A percentile compares a stretch with the other conserved stretches of the same genome.
Conservation (phyloP, 305 asterid genomes). For the Ilex paraguariensis region DNA sequence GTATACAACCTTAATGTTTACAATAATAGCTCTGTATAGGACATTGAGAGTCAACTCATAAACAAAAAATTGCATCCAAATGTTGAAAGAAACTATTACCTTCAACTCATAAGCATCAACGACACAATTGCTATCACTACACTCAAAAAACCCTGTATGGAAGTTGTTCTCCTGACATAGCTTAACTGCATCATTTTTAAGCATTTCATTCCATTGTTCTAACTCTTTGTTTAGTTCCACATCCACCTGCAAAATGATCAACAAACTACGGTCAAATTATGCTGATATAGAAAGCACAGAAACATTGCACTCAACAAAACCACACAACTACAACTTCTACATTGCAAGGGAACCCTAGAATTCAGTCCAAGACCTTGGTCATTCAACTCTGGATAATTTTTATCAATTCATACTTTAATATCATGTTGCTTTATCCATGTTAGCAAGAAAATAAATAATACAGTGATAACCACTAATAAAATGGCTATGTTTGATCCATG, state of each 20-base stretch:
- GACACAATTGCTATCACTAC: conserved; percentile 74
- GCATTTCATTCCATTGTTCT: conserved; percentile 94
- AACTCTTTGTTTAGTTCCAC: conserved; percentile 77
- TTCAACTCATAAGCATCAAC: conserved; percentile 96
- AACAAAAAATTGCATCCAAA: conserved; percentile 3
- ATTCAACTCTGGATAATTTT: too few relatives aligned
- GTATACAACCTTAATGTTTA: neutral
- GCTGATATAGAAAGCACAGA: too few relatives aligned
- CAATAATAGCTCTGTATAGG: conserved; percentile 5
- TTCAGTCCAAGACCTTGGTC: too few relatives aligned
- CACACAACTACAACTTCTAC: too few relatives aligned
- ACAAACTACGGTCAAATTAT: neutral
- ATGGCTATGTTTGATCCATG: too few relatives aligned
- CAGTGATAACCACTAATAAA: too few relatives aligned
- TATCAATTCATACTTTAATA: too few relatives aligned
- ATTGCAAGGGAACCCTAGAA: too few relatives aligned
- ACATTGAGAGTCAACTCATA: conserved; percentile 4
- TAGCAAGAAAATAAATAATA: too few relatives aligned
- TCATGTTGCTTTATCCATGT: too few relatives aligned
- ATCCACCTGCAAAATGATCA: conserved; percentile 60
- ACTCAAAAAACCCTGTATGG: conserved; percentile 89
- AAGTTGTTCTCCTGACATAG: conserved; percentile 92
- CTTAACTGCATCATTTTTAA: conserved; percentile 73
- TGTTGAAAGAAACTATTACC: conserved; percentile 33
- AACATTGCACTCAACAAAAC: too few relatives aligned